Evolutionary conservation across 352 stramenopile genomes (phyloP), one percentile per base, ranked within the genome.

Genomic region (Phytophthora boehmeriae): DNA sequence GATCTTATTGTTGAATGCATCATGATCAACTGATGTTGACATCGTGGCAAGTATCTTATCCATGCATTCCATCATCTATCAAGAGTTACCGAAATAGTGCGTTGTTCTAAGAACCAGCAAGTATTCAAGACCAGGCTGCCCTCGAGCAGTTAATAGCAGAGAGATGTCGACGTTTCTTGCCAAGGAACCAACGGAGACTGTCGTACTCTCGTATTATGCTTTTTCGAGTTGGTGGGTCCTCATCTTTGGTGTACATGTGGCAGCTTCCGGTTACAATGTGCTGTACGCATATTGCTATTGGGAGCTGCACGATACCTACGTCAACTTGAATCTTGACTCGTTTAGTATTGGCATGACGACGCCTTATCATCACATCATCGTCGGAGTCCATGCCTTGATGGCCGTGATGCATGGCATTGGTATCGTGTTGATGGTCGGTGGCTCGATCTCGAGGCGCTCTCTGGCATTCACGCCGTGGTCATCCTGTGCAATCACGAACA

Each of bases 361-460:
- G 13, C 53, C 23, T 14, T 58, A 60, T 32, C 53, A 59, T 17
- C 32, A 28, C 28, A 17, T 2, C 3, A 53, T 71, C 45, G 56
- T 51, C 2, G 22, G 32, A 0, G 57, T 36, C 50, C 51, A 71
- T 54, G 58, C 49, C 8, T 8, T 63, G 17, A 9, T 71, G 22
- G 48, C 44, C 17, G 56, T 10, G 16, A 28, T 67, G 42, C 63
- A 71, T 39, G 41, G n/a, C 1, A 2, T 59, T 2, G 30, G 43
- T 30, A 47, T 63, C 13, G 16, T 71, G 1, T 13, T 59, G 1
- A 53, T 67, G 44, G 0, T 44, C 1, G 17, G 34, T 5, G 19
- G 48, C 0, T 45, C 42, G 5, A 2, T 61, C 3, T n/a, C 55
- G 9, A 43, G 48, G 20, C 54, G 55, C 2, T 8, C 23, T 9